Base-by-base conservation (phyloP, 139 green algal species). In the Volvox africanus region DNA sequence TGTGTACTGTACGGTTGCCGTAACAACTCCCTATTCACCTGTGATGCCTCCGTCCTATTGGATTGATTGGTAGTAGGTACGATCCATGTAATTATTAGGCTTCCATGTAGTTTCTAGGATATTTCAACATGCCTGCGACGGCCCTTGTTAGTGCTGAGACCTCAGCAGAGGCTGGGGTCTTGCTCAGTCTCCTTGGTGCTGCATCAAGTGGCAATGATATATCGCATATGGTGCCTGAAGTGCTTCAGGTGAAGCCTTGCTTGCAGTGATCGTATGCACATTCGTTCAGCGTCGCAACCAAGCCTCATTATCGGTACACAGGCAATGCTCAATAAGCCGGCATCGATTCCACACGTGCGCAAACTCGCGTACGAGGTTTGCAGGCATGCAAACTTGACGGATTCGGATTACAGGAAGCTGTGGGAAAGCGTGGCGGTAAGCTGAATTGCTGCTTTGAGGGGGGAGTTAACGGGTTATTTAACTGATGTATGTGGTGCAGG, bases 351-450 rank as follows among this genome's bases (percentile, higher is more conserved):
- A 28, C 76, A 91, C 26, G 61, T 86, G 0, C 71, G 76, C 24
- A 91, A 79, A 75, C 87, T 91, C 24, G 76, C 87, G 1, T 91
- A 91, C 21, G 87, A 91, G 76, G 61, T 86, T 26, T 86, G 76
- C 33, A 91, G 76, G 33, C 76, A 86, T 36, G 55, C 71, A 6
- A 67, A 21, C 76, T 61, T 91, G 3, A n/a, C 87, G 14, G 87
- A 86, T 12, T 14, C 32, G 1, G 87, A 91, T 1, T 62, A 22
- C 18, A 37, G 67, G 5, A n/a, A n/a, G 17, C 33, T 91, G 12
- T 86, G 71, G 87, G 76, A 86, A 24, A 14, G 22, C 3, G 61
- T 86, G 0, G 9, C 19, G 76, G 87, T 91, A 50, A 68, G 87
- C 28, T 33, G 0, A 67, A 30, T 20, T 55, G 32, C 30, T 81